Evolutionary conservation across 768 basidiomycete species (phyloP), one percentile per base, ranked within the genome.

Genomic region (Lepiota subincarnata): DNA sequence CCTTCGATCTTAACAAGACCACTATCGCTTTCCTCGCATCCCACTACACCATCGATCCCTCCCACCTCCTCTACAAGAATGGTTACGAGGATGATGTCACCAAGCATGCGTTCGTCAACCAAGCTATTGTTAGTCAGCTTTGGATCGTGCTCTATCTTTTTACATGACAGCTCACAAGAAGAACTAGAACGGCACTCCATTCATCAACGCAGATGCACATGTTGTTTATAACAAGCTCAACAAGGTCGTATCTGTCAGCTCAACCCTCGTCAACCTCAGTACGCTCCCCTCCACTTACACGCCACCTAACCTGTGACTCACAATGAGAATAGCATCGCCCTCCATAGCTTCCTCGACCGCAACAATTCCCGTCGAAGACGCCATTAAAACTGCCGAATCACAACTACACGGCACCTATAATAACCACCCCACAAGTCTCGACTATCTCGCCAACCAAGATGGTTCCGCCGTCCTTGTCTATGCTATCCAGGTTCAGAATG

Each of bases 391-490:
- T 18, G 53, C 53, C 10, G 53, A 54, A 34, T 45, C 47, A 3
- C 40, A 28, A 8, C 14, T 54, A 11, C 37, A 41, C 11, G 53
- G 53, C 19, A 54, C 45, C 3, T 54, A 40, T 35, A 40, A 40
- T 19, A 38, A 45, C 22, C 45, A 45, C 6, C 19, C 52, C 37
- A 28, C 49, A 20, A 28, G 40, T 16, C 57, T 76, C 22, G 73
- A 76, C 59, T 79, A 71, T 59, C 62, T 77, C 36, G 71, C 63
- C 18, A 64, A 61, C 50, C 62, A 68, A 2, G 73, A 76, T 57
- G 71, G 71, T 10, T 67, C 65, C 11, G 64, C 66, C 16, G 65
- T 64, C 20, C 70, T 79, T n/a, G 68, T 71, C 6, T 70, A 77
- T 58, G 66, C 66, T 18, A 46, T 71, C 18, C 70, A 72, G 43